phyloP scores from a whole-genome alignment of 441 rosid species.

The Syzygium syzygioides region DNA sequence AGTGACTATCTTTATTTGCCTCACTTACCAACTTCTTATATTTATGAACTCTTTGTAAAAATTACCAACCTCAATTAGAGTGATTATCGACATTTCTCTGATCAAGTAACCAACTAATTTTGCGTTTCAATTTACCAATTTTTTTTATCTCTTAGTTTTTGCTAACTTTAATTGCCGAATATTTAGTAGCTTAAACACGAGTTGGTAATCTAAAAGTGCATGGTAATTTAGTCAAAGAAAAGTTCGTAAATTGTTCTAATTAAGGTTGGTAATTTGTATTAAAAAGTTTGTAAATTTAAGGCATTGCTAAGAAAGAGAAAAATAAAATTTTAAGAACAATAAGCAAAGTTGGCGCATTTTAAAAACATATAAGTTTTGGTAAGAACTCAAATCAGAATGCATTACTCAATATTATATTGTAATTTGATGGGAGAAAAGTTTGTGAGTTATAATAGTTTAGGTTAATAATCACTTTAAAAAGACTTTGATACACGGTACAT shows the following conservation, averaged over 20 bases:
- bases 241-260: not conserved
- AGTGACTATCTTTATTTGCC: not conserved
- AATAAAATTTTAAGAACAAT: not conserved
- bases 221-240: not conserved
- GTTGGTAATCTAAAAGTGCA: not conserved
- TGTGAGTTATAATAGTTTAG: not conserved
- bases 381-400: not conserved
- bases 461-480: not conserved
- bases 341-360: not conserved
- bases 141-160: not conserved
- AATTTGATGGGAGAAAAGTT: not conserved
- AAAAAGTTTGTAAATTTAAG: not conserved
- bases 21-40: not conserved
- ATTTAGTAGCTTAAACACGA: not conserved
- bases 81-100: not conserved
- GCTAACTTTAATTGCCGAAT: not conserved
- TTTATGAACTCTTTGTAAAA: too few species aligned
- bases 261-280: not conserved
- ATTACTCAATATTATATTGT: not conserved
- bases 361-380: not conserved
- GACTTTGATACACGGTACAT: not conserved
- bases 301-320: not conserved
- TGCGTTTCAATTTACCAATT: not conserved
- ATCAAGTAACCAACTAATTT: not conserved
- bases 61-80: not conserved